Evolutionary conservation across 305 asterid species (phyloP).

Genomic region (Stenogyne calaminthoides): DNA sequence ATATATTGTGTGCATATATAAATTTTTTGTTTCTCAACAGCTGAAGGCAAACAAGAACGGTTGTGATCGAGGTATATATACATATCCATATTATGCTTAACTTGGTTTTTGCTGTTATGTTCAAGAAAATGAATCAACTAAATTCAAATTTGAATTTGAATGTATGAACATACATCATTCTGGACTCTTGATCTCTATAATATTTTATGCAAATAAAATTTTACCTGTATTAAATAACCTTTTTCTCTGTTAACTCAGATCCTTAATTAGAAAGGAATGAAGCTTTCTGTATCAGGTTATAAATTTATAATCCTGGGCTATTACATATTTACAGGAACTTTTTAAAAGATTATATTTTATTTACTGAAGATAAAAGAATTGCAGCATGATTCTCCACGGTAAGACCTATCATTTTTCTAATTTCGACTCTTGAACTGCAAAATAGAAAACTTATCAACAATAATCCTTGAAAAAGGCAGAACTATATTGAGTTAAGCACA

Average conservation of each 20-base stretch:
- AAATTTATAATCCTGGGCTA: neutral
- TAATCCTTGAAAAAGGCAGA: too few relatives aligned
- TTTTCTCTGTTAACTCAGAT: neutral
- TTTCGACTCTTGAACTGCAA: neutral
- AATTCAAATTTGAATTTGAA: neutral
- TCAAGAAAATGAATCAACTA: neutral
- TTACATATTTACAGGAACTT: neutral
- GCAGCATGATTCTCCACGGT: conserved; percentile 26
- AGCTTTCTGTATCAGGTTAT: neutral
- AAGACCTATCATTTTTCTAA: neutral
- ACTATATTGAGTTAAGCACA: too few relatives aligned
- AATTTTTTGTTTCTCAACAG: neutral
- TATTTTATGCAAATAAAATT: too few relatives aligned
- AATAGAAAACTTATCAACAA: too few relatives aligned
- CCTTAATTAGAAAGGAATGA: neutral
- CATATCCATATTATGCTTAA: neutral
- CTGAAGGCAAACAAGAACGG: conserved; percentile 12
- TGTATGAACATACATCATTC: neutral
- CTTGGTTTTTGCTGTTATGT: neutral
- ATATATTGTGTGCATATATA: neutral
- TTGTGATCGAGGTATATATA: conserved; percentile 15
- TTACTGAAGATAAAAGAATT: neutral
- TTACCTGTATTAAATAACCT: too few relatives aligned
- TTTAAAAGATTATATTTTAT: neutral
- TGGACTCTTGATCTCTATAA: neutral